Base-by-base conservation (phyloP, 2,329 filamentous ascomycete genomes). In the Lachnum nothofagi region DNA sequence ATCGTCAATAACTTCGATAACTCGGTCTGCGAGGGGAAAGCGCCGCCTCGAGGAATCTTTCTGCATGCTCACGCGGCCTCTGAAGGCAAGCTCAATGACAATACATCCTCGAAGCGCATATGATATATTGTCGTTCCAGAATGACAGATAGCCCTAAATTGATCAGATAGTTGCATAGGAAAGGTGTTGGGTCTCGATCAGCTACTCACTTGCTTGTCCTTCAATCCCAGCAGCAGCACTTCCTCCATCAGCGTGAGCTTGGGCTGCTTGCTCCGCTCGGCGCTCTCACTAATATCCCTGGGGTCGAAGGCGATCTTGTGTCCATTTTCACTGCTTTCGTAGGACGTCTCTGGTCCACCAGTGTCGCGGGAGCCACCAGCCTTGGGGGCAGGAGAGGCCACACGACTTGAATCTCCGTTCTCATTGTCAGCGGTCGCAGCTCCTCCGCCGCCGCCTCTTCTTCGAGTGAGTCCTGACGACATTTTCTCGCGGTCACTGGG, bases 101-200 rank as follows among this genome's bases (percentile, higher is more conserved):
- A 98, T 98, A 72, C 93, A 98, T 66, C 93, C 93, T 68, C 93
- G 85, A 55, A 98, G 79, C 58, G 93, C 93, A 69, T 98, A 98
- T 52, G 91, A 96, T 65, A 98, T 98, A 73, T 98, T 98, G 72
- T 98, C 93, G 72, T 98, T 98, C 93, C 93, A 98, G 72, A 98
- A 98, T 24, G 91, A 97, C 56, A 98, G 83, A 67, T 98, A 97
- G 58, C 93, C 93, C 90, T 95, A 66, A 42, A 33, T 24, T 29
- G 41, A 48, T 59, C 51, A 60, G 41, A 48, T 25, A 22, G 27
- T 14, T 51, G 44, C 31, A 37, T 34, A 33, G 38, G 20, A 42
- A 7, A 47, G 31, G 41, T 23, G 41, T 20, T 43, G 38, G 53
- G 17, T 51, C 35, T 49, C 38, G 48, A 35, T 47, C 19, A 20